Percentiles rank a stretch among this genome's conserved stretches.
Conservation (phyloP, 176 grass and related monocot species). For the Cocos nucifera region DNA sequence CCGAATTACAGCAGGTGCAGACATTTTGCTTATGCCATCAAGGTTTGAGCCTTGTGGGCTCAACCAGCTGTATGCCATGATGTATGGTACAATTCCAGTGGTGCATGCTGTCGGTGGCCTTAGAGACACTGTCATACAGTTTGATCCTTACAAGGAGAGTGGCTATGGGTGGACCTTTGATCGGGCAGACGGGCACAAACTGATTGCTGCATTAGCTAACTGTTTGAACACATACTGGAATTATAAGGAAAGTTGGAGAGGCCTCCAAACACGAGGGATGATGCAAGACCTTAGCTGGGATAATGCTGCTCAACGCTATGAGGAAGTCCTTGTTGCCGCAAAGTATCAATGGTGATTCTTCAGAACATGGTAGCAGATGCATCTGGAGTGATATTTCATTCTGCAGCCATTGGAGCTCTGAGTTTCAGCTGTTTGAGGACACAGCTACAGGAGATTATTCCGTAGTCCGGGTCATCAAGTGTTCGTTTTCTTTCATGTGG, state of each 20-base stretch:
- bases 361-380: not conserved
- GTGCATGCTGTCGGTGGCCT: constrained; percentile 88
- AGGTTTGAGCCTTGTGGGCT: constrained; percentile 92
- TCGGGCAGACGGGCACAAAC: constrained; percentile 39
- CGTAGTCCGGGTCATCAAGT: too few relatives aligned
- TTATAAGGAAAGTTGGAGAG: constrained; percentile 76
- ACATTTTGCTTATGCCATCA: constrained; percentile 78
- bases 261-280: constrained; percentile 66
- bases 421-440: not conserved
- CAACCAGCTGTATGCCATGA: constrained; percentile 92
- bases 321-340: constrained; percentile 78
- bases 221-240: constrained; percentile 76
- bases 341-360: constrained; percentile 87
- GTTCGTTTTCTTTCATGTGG: too few relatives aligned
- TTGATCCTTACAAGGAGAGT: constrained; percentile 45
- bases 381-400: not conserved
- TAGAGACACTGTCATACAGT: constrained; percentile 68
- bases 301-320: constrained; percentile 67
- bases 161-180: constrained; percentile 88
- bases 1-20: constrained; percentile 62
- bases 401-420: too few relatives aligned
- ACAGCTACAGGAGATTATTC: too few relatives aligned
- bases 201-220: constrained; percentile 58
- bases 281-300: constrained; percentile 86
- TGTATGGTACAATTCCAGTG: constrained; percentile 78